Conservation (phyloP, 495 filamentous ascomycete genomes). For the Astrothelium macrocarpum region DNA sequence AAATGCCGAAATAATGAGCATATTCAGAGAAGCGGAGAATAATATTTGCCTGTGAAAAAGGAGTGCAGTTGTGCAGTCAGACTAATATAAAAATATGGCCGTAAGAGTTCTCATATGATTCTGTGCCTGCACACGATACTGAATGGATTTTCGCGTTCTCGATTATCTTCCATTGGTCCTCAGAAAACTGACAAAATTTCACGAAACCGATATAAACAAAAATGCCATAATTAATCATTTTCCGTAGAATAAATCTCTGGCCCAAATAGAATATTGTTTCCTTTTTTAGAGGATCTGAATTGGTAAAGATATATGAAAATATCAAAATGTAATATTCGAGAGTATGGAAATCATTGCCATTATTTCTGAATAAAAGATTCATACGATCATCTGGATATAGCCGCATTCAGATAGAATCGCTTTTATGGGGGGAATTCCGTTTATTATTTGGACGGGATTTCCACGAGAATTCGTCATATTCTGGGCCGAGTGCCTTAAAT, state of each 20-base stretch:
- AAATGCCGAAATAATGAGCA: neutral
- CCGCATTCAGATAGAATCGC: neutral
- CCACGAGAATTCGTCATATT: neutral
- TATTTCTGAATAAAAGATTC: neutral
- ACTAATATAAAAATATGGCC: slow-evolving; percentile 1
- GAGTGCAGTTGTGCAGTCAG: neutral
- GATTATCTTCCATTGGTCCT: neutral
- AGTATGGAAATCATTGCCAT: neutral
- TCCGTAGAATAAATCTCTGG: neutral
- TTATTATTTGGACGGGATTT: neutral
- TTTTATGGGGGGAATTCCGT: neutral
- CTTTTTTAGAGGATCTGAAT: neutral
- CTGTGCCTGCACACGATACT: neutral
- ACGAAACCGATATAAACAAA: neutral
- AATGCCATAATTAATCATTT: neutral
- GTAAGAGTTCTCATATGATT: neutral
- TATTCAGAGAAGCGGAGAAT: neutral
- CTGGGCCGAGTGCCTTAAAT: neutral
- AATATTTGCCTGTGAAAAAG: neutral
- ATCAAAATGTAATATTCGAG: neutral
- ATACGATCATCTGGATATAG: neutral
- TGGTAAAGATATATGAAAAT: neutral
- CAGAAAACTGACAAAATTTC: neutral
- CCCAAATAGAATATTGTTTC: neutral
- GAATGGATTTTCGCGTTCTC: neutral